phyloP scores from a whole-genome alignment of 176 grass and related monocot species.

The Zea luxurians region DNA sequence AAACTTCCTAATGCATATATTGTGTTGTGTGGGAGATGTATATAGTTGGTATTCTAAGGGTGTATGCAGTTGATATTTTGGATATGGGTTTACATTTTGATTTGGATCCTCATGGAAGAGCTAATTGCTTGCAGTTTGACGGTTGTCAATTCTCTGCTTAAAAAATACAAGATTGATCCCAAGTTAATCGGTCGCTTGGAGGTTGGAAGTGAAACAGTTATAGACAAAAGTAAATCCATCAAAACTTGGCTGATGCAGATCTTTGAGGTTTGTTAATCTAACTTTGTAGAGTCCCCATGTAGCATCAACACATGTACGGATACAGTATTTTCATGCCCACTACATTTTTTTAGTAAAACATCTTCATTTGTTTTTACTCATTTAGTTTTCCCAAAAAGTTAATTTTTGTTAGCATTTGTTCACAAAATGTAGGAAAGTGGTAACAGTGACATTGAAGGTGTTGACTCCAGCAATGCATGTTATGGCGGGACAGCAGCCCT shows the following conservation, averaged over 20 bases:
- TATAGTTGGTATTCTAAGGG: background rate
- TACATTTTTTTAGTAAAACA: background rate
- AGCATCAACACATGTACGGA: background rate
- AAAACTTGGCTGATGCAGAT: slow-evolving; percentile 89
- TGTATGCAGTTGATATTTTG: background rate
- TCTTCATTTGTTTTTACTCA: background rate
- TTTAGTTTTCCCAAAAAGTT: background rate
- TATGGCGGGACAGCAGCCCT: slow-evolving; percentile 76
- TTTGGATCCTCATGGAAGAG: slow-evolving; percentile 18
- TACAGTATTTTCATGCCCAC: background rate
- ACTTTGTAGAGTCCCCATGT: background rate
- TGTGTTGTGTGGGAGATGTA: background rate
- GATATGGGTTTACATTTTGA: background rate
- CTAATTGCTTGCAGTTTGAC: slow-evolving; percentile 57
- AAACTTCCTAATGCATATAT: background rate
- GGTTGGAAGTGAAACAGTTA: slow-evolving; percentile 82
- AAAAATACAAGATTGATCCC: slow-evolving; percentile 73
- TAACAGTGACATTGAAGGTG: slow-evolving; percentile 80
- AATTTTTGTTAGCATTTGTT: slow-evolving; percentile 11
- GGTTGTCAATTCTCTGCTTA: slow-evolving; percentile 63
- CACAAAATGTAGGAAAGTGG: slow-evolving; percentile 55
- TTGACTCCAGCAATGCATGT: slow-evolving; percentile 79
- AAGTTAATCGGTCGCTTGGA: slow-evolving; percentile 78
- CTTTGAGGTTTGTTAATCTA: slow-evolving; percentile 58
- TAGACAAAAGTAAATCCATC: slow-evolving; percentile 97